Evolutionary conservation across 805 yeast species (phyloP).

Genomic region (Cyberlindnera maritima): DNA sequence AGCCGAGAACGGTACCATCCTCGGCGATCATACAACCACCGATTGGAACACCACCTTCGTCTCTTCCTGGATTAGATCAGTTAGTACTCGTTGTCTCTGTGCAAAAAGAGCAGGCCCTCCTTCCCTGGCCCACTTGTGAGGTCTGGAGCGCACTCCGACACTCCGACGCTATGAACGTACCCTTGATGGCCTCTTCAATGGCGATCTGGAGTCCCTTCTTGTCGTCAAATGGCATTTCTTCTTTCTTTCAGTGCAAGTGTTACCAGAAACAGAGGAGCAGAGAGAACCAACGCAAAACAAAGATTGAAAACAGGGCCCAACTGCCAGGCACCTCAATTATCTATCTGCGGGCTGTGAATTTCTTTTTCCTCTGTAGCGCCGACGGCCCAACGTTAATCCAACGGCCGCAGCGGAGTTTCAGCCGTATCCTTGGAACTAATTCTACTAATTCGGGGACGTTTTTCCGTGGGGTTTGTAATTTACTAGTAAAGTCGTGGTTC

Average conservation of each 20-base stretch:
- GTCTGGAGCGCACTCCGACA: no score
- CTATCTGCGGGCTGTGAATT: background rate
- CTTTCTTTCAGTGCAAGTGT: no score
- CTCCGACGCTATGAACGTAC: no score
- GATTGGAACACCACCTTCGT: constrained; percentile 91
- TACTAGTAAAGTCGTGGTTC: no score
- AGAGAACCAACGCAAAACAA: background rate
- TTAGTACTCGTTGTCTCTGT: background rate
- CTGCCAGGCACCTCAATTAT: background rate
- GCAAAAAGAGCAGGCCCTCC: no score
- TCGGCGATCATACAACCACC: constrained; percentile 71
- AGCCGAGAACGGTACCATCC: constrained; percentile 79
- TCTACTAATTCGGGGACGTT: no score
- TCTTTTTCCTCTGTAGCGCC: background rate
- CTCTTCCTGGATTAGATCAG: constrained; percentile 14
- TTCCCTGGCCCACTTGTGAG: no score
- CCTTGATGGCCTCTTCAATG: constrained; percentile 64
- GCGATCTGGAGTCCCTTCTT: constrained; percentile 65
- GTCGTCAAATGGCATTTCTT: constrained; percentile 61
- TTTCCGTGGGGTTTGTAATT: no score
- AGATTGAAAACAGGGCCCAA: no score
- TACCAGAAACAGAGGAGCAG: background rate
- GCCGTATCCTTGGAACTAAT: no score
- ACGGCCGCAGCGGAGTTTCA: background rate
- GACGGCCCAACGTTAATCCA: no score